Evolutionary conservation across 345 rosid species (phyloP).

Genomic region (Rhizophora apiculata): DNA sequence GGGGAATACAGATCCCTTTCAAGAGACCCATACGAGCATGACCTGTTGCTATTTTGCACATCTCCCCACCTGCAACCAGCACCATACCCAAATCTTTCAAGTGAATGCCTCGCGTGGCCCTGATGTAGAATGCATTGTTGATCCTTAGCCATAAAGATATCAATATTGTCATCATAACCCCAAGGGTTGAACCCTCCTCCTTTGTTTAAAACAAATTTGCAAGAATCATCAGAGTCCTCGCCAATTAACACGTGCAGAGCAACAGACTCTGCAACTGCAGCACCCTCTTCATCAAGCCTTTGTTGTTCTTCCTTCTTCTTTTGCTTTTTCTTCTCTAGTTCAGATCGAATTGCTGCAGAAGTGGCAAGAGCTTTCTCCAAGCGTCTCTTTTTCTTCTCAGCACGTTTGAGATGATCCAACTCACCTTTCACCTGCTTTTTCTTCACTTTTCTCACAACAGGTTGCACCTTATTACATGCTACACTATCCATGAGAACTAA

Average conservation of each 20-base stretch:
- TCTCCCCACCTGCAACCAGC: slow-evolving; percentile 45
- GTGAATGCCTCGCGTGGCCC: slow-evolving; percentile 33
- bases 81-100: slow-evolving; percentile 53
- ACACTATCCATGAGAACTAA: slow-evolving; percentile 58
- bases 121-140: slow-evolving; percentile 32
- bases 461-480: slow-evolving; percentile 60
- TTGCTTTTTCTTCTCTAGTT: slow-evolving; percentile 76
- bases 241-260: slow-evolving; percentile 85
- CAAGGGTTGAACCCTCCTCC: slow-evolving; percentile 50
- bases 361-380: slow-evolving; percentile 86
- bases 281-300: slow-evolving; percentile 97
- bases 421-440: slow-evolving; percentile 80
- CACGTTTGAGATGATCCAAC: slow-evolving; percentile 73
- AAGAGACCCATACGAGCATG: slow-evolving; percentile 47
- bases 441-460: slow-evolving; percentile 66
- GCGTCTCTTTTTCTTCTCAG: slow-evolving; percentile 87
- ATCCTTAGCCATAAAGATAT: slow-evolving; percentile 46
- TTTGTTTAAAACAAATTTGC: slow-evolving; percentile 45
- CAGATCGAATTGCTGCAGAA: slow-evolving; percentile 78
- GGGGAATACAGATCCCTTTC: slow-evolving; percentile 30
- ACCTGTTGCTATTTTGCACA: slow-evolving; percentile 45
- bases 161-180: slow-evolving; percentile 41
- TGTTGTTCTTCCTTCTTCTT: slow-evolving; percentile 89
- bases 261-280: slow-evolving; percentile 97
- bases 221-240: slow-evolving; percentile 83